Base-by-base conservation (phyloP, 495 filamentous ascomycete genomes). In the Cenococcum geophilum region DNA sequence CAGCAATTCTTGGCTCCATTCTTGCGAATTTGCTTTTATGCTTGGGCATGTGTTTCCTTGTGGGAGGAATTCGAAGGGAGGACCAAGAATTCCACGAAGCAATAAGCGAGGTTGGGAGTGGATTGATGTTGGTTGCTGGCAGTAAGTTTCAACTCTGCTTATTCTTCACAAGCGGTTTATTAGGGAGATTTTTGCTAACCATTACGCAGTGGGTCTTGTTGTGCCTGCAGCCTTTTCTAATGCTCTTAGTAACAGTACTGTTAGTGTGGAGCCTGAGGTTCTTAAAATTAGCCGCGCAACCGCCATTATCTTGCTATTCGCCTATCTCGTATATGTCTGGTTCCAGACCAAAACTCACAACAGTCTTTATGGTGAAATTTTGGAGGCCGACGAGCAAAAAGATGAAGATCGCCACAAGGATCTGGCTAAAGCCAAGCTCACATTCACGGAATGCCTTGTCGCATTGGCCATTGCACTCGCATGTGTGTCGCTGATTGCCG, bases 301-400 rank as follows among this genome's bases (percentile, higher is more conserved):
- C 1, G 79, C 92, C 0, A 76, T 96, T 34, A 81, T 96, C 43
- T 82, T 97, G 3, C 76, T 97, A 12, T 71, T 89, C 34, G 86
- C 91, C 18, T 97, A 89, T 70, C 62, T 83, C 18, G 75, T 83
- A 76, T 96, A 86, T 69, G 70, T 92, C 47, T 86, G 79, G 64
- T 97, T 92, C 76, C 91, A 96, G 68, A 79, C 87, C 62, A 85
- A 81, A 51, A 89, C 89, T 8, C 90, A 96, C 72, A 86, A 95
- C 70, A 80, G 83, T 42, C 83, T 95, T 51, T 95, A 89, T 76
- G 82, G 83, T 63, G 78, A 83, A 43, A 77, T 88, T 8, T 78
- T 96, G 60, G 82, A 84, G 55, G 72, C 76, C 35, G 90, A 95
- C 67, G 89, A 93, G 66, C 69, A 79, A 42, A 79, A 81, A 40